Conservation (phyloP, 371 early-diverging fungal genomes). For the Gilbertella persicaria region DNA sequence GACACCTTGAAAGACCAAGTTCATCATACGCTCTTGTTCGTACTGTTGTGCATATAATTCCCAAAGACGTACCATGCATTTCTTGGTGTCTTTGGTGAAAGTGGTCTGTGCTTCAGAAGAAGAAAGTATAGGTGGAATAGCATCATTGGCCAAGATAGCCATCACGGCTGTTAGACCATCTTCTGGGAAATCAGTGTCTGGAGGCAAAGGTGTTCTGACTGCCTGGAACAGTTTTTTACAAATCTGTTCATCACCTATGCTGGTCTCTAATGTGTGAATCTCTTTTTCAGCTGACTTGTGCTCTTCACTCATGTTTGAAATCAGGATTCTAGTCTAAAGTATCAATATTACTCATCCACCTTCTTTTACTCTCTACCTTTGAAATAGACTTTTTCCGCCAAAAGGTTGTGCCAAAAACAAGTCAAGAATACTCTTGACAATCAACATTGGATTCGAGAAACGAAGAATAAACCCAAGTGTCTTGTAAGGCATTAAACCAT, state of each 20-base stretch:
- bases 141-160: constrained; percentile 11
- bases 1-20: constrained; percentile 61
- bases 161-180: constrained; percentile 13
- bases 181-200: too few species aligned
- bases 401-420: constrained; percentile 70
- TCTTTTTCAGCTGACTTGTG: constrained; percentile 52
- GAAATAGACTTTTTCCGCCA: constrained; percentile 63
- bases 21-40: constrained; percentile 60
- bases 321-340: constrained; percentile 38
- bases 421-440: constrained; percentile 65
- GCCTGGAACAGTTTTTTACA: constrained; percentile 59
- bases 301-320: constrained; percentile 62
- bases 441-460: constrained; percentile 63
- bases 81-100: not conserved
- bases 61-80: constrained; percentile 46
- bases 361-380: constrained; percentile 39
- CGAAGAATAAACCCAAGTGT: constrained; percentile 55
- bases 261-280: constrained; percentile 44
- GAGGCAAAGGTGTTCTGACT: constrained; percentile 44
- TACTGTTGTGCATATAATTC: constrained; percentile 51
- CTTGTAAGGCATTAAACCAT: constrained; percentile 61
- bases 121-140: constrained; percentile 12
- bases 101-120: constrained; percentile 6
- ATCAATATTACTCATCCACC: not conserved
- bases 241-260: constrained; percentile 43